A percentile compares a stretch with the other conserved stretches of the same genome.
Evolutionary conservation across 108 stramenopile genomes (phyloP).

Genomic region (Bacterosira constricta): DNA sequence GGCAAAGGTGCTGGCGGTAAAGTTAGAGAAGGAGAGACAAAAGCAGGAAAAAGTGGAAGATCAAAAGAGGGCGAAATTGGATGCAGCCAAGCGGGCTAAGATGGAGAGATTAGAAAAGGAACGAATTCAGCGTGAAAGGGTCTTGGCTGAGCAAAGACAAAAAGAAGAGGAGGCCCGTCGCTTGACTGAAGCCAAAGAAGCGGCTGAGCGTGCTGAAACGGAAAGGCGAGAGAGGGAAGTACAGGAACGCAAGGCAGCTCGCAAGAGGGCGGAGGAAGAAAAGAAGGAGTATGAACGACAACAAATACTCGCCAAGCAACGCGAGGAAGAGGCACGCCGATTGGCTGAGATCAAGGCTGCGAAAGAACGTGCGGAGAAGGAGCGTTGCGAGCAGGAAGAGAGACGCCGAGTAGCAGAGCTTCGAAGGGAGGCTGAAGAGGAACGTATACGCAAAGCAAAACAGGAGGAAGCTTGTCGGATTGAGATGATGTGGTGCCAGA

Average conservation of each 20-base stretch:
- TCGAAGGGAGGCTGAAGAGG: conserved; percentile 38
- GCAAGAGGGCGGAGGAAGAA: conserved; percentile 22
- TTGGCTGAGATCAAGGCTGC: conserved; percentile 8
- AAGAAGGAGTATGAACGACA: conserved; percentile 20
- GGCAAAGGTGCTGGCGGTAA: conserved; percentile 15
- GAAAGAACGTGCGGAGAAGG: conserved; percentile 10
- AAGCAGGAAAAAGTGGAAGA: conserved; percentile 31
- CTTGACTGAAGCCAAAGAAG: conserved; percentile 21
- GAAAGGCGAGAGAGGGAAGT: conserved; percentile 29
- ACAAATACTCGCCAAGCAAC: conserved; percentile 17
- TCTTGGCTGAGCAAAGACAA: conserved; percentile 16
- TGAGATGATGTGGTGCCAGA: conserved; percentile 34
- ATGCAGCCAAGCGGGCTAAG: conserved; percentile 21
- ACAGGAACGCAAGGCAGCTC: conserved; percentile 22
- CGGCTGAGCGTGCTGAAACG: conserved; percentile 27
- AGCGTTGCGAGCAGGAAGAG: conserved; percentile 12
- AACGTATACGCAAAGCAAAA: conserved; percentile 26
- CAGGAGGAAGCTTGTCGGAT: conserved; percentile 44
- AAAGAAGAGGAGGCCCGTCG: conserved; percentile 8
- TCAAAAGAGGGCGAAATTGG: conserved; percentile 19
- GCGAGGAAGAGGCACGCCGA: conserved; percentile 39
- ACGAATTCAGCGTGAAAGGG: conserved; percentile 23
- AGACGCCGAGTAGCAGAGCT: conserved; percentile 29
- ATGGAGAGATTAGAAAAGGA: conserved; percentile 20
- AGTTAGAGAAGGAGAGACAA: conserved; percentile 22